These are phyloP conservation scores for Auricularia sp. DNA, from an alignment of 768 basidiomycete species.

Conservation along the genomic window DNA sequence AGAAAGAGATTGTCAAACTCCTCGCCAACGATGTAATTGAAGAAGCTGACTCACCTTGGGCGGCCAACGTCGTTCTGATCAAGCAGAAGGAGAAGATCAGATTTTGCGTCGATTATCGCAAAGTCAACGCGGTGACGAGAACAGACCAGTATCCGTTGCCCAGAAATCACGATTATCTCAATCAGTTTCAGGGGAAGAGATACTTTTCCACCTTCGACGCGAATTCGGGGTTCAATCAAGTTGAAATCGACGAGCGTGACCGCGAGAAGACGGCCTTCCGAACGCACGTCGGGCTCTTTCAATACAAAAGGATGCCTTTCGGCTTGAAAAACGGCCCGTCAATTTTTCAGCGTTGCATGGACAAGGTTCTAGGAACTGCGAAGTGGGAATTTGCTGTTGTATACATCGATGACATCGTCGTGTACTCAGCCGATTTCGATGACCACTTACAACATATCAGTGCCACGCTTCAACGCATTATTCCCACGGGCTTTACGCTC, in stretches of 20 bases:
- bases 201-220: slow-evolving; percentile 28
- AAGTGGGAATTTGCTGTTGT: slow-evolving; percentile 9
- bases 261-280: slow-evolving; percentile 29
- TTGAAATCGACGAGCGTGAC: slow-evolving; percentile 21
- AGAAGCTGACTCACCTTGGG: too few relatives aligned
- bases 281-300: slow-evolving; percentile 29
- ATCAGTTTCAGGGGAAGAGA: slow-evolving; percentile 22
- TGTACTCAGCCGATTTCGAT: slow-evolving; percentile 6
- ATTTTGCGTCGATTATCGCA: slow-evolving; percentile 18
- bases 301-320: slow-evolving; percentile 35
- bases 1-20: too few relatives aligned
- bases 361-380: too few relatives aligned
- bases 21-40: too few relatives aligned
- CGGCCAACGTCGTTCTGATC: too few relatives aligned
- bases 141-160: slow-evolving; percentile 23
- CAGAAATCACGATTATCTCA: slow-evolving; percentile 18
- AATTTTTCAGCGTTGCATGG: background rate
- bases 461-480: slow-evolving; percentile 23
- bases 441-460: slow-evolving; percentile 27
- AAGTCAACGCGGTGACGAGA: slow-evolving; percentile 18
- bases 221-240: slow-evolving; percentile 32
- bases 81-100: too few relatives aligned
- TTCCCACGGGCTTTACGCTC: slow-evolving; percentile 19
- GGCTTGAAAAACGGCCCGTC: slow-evolving; percentile 17
- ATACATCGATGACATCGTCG: slow-evolving; percentile 11